Evolutionary conservation across 108 stramenopile genomes (phyloP).

Genomic region (Schizochytrium sp.): DNA sequence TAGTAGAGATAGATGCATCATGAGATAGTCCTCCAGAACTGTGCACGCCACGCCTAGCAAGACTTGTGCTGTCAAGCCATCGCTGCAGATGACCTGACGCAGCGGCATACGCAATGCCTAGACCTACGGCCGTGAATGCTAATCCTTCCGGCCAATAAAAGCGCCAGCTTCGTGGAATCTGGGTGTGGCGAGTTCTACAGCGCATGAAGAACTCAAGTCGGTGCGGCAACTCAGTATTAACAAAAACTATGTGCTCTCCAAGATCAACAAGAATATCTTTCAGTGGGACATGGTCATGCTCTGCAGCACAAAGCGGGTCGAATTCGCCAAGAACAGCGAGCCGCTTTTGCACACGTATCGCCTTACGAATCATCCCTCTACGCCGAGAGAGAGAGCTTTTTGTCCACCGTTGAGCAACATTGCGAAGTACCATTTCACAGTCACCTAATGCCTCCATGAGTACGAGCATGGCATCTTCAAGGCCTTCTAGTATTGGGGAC

Average conservation of each 20-base stretch:
- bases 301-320: neutral
- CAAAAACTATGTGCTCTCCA: neutral
- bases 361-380: neutral
- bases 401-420: neutral
- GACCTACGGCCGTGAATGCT: neutral
- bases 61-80: conserved; percentile 1
- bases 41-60: neutral
- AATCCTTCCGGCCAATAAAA: neutral
- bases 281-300: neutral
- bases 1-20: neutral
- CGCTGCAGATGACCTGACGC: neutral
- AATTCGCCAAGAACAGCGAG: neutral
- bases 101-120: neutral
- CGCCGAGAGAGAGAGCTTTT: neutral
- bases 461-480: neutral
- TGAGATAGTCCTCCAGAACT: too few relatives aligned
- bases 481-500: neutral
- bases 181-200: neutral
- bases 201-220: neutral
- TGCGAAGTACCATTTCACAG: conserved; percentile 7
- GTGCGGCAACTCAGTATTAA: neutral
- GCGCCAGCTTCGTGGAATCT: neutral
- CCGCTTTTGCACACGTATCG: neutral
- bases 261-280: neutral
- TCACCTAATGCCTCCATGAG: conserved; percentile 1